phyloP scores from a whole-genome alignment of 768 basidiomycete species.

The Hemileccinum rubropunctum region DNA sequence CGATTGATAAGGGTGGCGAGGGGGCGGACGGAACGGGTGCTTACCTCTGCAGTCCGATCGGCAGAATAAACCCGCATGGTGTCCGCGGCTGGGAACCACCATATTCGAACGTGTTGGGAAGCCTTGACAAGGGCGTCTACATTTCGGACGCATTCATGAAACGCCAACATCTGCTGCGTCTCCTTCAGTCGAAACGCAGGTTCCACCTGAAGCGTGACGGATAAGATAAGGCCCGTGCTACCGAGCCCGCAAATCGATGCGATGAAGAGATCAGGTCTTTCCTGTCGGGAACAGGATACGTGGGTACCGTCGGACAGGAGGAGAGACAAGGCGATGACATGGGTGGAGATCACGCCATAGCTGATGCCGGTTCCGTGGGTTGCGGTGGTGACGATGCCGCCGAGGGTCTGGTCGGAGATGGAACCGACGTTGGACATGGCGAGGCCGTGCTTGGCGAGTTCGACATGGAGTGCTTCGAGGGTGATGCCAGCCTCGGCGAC shows the following conservation, averaged over 20 bases:
- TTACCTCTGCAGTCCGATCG: conserved; percentile 76
- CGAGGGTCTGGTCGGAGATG: conserved; percentile 95
- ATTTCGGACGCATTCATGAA: conserved; percentile 57
- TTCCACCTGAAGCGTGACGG: conserved; percentile 75
- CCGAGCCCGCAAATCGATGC: conserved; percentile 92
- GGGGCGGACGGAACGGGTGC: conserved; percentile 25
- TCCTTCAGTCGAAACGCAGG: conserved; percentile 81
- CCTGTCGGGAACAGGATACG: conserved; percentile 61
- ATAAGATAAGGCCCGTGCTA: conserved; percentile 82
- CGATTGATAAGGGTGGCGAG: conserved; percentile 10
- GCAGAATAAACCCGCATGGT: conserved; percentile 68
- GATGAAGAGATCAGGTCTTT: conserved; percentile 74
- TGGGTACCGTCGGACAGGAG: conserved; percentile 74
- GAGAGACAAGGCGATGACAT: conserved; percentile 72
- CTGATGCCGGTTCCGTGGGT: conserved; percentile 89
- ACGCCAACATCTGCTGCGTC: conserved; percentile 54
- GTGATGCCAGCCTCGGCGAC: conserved; percentile 77
- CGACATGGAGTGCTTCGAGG: conserved; percentile 67
- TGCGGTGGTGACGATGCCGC: conserved; percentile 88
- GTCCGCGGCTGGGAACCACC: conserved; percentile 91
- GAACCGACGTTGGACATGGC: conserved; percentile 94
- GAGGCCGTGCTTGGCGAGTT: conserved; percentile 62
- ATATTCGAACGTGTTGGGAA: conserved; percentile 89
- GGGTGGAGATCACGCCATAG: conserved; percentile 79
- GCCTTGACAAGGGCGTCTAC: conserved; percentile 55